Percentiles rank a stretch among this genome's conserved stretches.
Evolutionary conservation across 106 monocot genomes (phyloP).

Genomic region (Dendrobium chrysotoxum): DNA sequence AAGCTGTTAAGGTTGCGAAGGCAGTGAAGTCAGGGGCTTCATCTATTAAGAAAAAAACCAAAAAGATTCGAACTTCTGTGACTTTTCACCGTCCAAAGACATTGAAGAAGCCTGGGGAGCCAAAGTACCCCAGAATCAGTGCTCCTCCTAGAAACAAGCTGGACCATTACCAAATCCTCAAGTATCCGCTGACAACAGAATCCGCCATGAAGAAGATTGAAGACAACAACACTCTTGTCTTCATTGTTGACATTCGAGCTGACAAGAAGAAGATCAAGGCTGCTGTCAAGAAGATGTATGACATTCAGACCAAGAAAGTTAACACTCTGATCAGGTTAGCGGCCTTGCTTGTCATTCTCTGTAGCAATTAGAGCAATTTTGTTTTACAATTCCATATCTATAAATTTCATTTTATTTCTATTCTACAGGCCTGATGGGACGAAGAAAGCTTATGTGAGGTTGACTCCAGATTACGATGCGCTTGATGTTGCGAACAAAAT

Average conservation of each 20-base stretch:
- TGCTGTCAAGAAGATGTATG: constrained; percentile 44
- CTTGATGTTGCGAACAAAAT: constrained; percentile 44
- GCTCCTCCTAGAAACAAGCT: constrained; percentile 41
- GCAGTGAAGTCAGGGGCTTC: constrained; percentile 34
- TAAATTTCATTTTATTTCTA: background rate
- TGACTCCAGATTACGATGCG: constrained; percentile 36
- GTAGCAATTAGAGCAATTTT: background rate
- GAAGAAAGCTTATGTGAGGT: constrained; percentile 38
- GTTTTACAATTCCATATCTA: background rate
- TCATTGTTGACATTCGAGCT: constrained; percentile 46
- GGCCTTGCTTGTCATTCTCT: background rate
- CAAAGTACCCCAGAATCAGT: constrained; percentile 45
- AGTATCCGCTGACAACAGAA: constrained; percentile 37
- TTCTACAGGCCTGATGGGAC: constrained; percentile 34
- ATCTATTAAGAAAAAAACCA: constrained; percentile 25
- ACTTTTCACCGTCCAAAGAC: constrained; percentile 53
- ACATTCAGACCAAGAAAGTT: constrained; percentile 29
- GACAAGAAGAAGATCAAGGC: constrained; percentile 57
- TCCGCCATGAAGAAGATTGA: constrained; percentile 54
- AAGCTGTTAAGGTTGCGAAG: constrained; percentile 38
- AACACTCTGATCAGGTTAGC: constrained; percentile 32
- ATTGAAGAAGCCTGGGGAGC: constrained; percentile 25
- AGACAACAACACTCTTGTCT: constrained; percentile 52
- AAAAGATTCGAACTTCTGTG: constrained; percentile 42
- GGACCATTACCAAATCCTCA: constrained; percentile 44